Base-by-base conservation (phyloP, 148 eudicot species). In the Amaranthus cruentus region DNA sequence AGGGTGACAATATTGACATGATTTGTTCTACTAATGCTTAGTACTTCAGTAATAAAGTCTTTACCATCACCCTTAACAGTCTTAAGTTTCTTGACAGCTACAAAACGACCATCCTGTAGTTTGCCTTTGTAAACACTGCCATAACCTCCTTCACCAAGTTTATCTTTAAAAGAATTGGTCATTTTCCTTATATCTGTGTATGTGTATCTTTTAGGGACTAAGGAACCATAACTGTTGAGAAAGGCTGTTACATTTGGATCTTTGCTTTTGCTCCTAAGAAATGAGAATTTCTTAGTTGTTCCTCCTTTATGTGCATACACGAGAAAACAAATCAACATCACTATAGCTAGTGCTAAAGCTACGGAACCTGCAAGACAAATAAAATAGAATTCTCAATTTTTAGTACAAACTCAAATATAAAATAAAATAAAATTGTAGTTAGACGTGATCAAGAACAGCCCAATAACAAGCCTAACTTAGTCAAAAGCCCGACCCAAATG, bases 21-120 rank as follows among this genome's bases (percentile, higher is more conserved):
- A 58, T 58, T 58, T 5, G 62, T 58, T 58, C 62, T 58, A 58
- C 62, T 6, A 58, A 58, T 58, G 62, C 62, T 58, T 11, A n/a
- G 4, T 2, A 58, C 62, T n/a, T 58, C 62, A 58, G n/a, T 58
- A 18, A 58, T 15, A 38, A 58, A 58, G 28, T 58, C 62, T 38
- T 58, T 38, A 7, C 62, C 62, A 6, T 15, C 18, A n/a, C 62
- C 62, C n/a, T 58, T 58, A 1, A 8, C n/a, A n/a, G n/a, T 6
- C 28, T 58, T 58, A 5, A 58, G 18, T 38, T 6, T 4, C 62
- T 58, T 58, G 7, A 58, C 62, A 11, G 62, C 62, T 18, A 58
- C 62, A 2, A 15, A 6, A 0, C 62, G 62, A 7, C 28, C 62
- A 58, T 58, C n/a, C 1, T 4, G 6, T 15, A 58, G 38, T 7